A percentile compares a stretch with the other conserved stretches of the same genome.
Evolutionary conservation across 495 filamentous ascomycete species (phyloP).

Genomic region (Penicillium crystallinum): DNA sequence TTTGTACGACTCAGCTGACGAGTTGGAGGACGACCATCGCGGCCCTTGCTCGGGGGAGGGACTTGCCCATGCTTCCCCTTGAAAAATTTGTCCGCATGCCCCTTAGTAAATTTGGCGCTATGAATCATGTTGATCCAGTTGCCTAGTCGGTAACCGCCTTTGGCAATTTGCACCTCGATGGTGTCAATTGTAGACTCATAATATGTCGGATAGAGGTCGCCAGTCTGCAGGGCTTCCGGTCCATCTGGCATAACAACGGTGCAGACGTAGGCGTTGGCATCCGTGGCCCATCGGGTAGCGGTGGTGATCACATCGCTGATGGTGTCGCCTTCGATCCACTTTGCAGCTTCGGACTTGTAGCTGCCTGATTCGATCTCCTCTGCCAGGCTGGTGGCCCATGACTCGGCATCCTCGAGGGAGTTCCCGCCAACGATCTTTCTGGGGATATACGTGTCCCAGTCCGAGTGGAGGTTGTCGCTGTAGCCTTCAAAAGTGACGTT

Average conservation of each 20-base stretch:
- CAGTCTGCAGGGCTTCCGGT: conserved; percentile 17
- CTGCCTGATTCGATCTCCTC: conserved; percentile 42
- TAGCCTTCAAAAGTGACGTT: conserved; percentile 50
- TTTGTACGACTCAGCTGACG: conserved; percentile 15
- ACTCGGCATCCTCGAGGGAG: conserved; percentile 26
- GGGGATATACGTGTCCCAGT: conserved; percentile 63
- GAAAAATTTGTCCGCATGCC: conserved; percentile 3
- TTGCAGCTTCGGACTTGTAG: conserved; percentile 38
- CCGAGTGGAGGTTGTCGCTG: conserved; percentile 55
- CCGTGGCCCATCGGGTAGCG: conserved; percentile 50
- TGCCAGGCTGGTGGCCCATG: conserved; percentile 32
- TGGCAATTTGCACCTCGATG: conserved; percentile 70
- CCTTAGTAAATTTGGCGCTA: conserved; percentile 12
- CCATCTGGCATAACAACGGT: conserved; percentile 41
- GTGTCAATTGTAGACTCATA: conserved; percentile 54
- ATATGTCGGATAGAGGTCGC: conserved; percentile 38
- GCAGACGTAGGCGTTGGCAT: conserved; percentile 56
- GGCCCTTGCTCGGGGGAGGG: conserved; percentile 4
- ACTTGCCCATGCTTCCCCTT: background rate
- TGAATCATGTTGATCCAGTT: conserved; percentile 27
- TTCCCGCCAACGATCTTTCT: conserved; percentile 45
- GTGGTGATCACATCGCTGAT: conserved; percentile 30
- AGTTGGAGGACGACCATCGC: conserved; percentile 9
- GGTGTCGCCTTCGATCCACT: conserved; percentile 47
- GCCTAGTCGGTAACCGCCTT: conserved; percentile 64